Evolutionary conservation across 2,329 filamentous ascomycete genomes (phyloP), one percentile per base, ranked within the genome.

Genomic region (Penicillium thymicola): DNA sequence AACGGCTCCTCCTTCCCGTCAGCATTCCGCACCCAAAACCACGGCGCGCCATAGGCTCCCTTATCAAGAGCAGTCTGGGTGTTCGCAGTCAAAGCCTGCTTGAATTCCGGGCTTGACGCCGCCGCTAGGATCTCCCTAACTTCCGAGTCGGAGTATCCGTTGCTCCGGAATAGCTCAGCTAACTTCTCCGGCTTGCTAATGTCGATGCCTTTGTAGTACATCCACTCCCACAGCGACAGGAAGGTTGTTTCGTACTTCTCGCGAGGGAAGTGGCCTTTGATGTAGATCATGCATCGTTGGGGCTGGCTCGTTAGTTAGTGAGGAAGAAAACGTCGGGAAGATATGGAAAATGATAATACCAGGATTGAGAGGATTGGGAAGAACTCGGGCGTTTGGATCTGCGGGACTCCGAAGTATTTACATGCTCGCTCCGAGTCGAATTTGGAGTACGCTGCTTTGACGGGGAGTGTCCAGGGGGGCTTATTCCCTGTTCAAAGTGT

Each of bases 41-140:
- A 93, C 1, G 90, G 90, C 48, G 85, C 84, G 0, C 90, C 90
- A 72, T 89, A 93, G 0, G 89, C 89, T 0, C 89, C 89, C 48
- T 76, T 77, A 37, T 83, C 81, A 16, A 90, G 70, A 0, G 83
- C 87, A 61, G 80, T 79, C 57, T 83, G 78, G 18, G 89, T 92
- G 42, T 80, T 80, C 5, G 73, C 76, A 57, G 81, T 81, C 28
- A 90, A 73, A n/a, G 68, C 73, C 55, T 80, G 72, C 67, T 85
- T 85, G 64, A 74, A 76, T 60, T 82, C 74, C 5, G 79, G 76
- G 23, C 78, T 78, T 7, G 68, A 73, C 0, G 81, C 78, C 0
- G 80, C 83, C 3, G 74, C 68, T 55, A 90, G 62, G 51, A 91
- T 86, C 21, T 72, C 72, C 11, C 76, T 67, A 2, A 86, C 80